Evolutionary conservation across 148 eudicot genomes (phyloP).

Genomic region (Diospyros lotus): DNA sequence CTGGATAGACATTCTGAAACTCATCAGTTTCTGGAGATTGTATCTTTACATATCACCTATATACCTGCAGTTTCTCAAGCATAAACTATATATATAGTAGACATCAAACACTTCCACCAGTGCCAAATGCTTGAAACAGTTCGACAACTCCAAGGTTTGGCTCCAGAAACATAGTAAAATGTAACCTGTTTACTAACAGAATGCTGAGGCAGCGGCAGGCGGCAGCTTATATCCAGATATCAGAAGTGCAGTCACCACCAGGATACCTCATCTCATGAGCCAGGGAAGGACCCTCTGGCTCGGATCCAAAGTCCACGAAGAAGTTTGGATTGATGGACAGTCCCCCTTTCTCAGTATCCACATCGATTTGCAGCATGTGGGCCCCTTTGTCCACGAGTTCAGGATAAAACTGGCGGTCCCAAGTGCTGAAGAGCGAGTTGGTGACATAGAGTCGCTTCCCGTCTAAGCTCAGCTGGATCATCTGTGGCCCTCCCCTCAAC

Average conservation of each 20-base stretch:
- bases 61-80: too few species aligned
- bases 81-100: too few species aligned
- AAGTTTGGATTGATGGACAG: slow-evolving; percentile 71
- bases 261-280: slow-evolving; percentile 99
- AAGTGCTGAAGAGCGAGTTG: slow-evolving; percentile 86
- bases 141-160: too few species aligned
- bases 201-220: too few species aligned
- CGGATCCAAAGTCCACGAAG: slow-evolving; percentile 85
- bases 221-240: slow-evolving; percentile 66
- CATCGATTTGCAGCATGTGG: slow-evolving; percentile 91
- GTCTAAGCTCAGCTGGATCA: slow-evolving; percentile 93
- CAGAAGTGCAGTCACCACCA: slow-evolving; percentile 99
- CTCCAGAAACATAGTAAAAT: too few species aligned
- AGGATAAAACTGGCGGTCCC: slow-evolving; percentile 96
- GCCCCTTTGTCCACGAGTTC: slow-evolving; percentile 76
- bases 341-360: slow-evolving; percentile 85
- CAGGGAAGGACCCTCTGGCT: slow-evolving; percentile 90
- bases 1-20: too few species aligned
- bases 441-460: slow-evolving; percentile 92
- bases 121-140: too few species aligned
- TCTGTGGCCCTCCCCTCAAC: slow-evolving; percentile 97
- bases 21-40: too few species aligned
- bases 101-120: too few species aligned
- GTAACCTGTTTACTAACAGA: too few species aligned
- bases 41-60: too few species aligned